Conservation (phyloP, 2,329 filamentous ascomycete species). For the Penicillium vulpinum region DNA sequence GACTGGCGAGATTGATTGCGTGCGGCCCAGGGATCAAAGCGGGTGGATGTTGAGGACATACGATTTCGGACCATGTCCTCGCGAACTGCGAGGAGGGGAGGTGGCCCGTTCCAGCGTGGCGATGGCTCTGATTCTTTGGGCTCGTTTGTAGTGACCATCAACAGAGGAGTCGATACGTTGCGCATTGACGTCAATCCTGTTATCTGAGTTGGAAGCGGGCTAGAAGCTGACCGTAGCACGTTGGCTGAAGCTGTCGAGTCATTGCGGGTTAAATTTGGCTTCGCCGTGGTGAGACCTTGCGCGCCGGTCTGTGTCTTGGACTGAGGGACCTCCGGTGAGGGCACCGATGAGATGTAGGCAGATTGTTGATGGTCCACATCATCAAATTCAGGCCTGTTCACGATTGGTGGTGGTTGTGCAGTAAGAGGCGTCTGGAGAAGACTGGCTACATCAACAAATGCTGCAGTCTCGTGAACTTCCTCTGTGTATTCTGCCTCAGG, state of each 20-base stretch:
- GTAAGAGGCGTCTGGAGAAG: constrained; percentile 64
- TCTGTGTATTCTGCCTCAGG: constrained; percentile 29
- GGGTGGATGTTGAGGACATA: constrained; percentile 39
- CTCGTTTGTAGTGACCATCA: constrained; percentile 19
- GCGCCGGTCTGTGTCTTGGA: constrained; percentile 11
- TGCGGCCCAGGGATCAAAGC: constrained; percentile 32
- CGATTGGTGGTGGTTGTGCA: constrained; percentile 47
- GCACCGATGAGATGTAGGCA: constrained; percentile 12
- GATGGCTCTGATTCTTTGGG: constrained; percentile 18
- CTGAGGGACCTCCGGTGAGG: constrained; percentile 5
- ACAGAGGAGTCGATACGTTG: constrained; percentile 24
- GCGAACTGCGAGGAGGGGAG: constrained; percentile 57
- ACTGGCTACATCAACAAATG: constrained; percentile 64
- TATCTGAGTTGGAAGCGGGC: neutral
- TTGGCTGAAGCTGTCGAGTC: constrained; percentile 15
- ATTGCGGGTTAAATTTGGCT: constrained; percentile 12
- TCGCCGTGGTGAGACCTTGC: constrained; percentile 4
- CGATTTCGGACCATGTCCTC: constrained; percentile 51
- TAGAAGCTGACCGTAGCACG: neutral
- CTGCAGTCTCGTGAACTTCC: constrained; percentile 52
- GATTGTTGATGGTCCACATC: constrained; percentile 18
- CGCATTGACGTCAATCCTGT: neutral
- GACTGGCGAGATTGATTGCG: constrained; percentile 32
- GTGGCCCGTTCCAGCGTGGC: constrained; percentile 29
- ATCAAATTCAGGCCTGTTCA: constrained; percentile 18